Percentiles rank a stretch among this genome's conserved stretches.
These are phyloP conservation scores for Coemansia sp. DNA, from an alignment of 192 early-diverging fungal genomes.

Conservation along the genomic window DNA sequence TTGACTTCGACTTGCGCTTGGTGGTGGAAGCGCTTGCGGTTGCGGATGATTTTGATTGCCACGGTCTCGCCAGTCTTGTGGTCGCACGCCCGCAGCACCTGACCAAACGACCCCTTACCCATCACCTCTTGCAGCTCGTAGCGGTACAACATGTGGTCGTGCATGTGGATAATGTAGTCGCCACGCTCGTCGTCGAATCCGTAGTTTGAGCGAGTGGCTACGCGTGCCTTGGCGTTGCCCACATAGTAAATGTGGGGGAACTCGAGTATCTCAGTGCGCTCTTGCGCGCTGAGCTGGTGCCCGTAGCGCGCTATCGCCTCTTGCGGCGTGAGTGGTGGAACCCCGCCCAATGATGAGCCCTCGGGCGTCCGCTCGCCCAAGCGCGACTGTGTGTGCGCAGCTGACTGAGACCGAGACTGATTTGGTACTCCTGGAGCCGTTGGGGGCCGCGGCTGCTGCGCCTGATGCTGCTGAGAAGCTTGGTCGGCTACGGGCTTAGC, in stretches of 20 bases:
- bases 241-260: constrained; percentile 86
- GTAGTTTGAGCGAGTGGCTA: constrained; percentile 18
- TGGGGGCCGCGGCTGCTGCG: constrained; percentile 14
- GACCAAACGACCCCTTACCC: constrained; percentile 95
- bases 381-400: constrained; percentile 21
- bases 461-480: constrained; percentile 1
- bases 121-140: constrained; percentile 90
- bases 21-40: constrained; percentile 94
- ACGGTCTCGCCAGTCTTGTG: constrained; percentile 85
- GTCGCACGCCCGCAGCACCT: constrained; percentile 91
- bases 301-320: constrained; percentile 66
- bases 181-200: constrained; percentile 92
- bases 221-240: constrained; percentile 68
- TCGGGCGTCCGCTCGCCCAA: constrained; percentile 27
- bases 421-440: not conserved
- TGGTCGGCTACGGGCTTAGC: constrained; percentile 8
- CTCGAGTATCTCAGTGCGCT: constrained; percentile 82
- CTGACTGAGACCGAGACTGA: constrained; percentile 17
- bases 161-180: constrained; percentile 81
- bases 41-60: constrained; percentile 93
- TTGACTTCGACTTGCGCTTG: constrained; percentile 94
- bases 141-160: constrained; percentile 90
- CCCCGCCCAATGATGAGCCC: constrained; percentile 16
- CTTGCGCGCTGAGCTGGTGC: constrained; percentile 76
- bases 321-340: constrained; percentile 59